Conservation (phyloP, 2,329 filamentous ascomycete species). For the Thielaviopsis punctulata region DNA sequence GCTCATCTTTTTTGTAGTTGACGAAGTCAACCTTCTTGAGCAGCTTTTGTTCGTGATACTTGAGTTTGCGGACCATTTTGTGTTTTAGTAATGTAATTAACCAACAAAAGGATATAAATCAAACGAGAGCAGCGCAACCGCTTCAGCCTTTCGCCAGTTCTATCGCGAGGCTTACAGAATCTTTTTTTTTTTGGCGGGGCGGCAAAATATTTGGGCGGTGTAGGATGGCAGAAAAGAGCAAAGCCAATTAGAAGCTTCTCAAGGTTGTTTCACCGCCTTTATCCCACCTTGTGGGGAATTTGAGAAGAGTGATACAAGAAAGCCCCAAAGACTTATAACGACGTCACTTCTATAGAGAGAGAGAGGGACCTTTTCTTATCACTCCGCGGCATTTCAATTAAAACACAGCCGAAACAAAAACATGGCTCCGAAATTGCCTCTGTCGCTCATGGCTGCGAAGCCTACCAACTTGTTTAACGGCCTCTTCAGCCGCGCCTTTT, state of each 20-base stretch:
- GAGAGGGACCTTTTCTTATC: too few species aligned
- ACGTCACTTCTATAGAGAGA: neutral
- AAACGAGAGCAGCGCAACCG: neutral
- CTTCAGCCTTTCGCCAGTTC: neutral
- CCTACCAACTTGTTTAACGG: conserved; percentile 2
- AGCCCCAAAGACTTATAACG: neutral
- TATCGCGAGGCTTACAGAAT: conserved; percentile 3
- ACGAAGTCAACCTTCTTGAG: conserved; percentile 87
- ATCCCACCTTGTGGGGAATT: too few species aligned
- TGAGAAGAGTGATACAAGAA: too few species aligned
- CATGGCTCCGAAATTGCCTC: conserved; percentile 6
- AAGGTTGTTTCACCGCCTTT: neutral
- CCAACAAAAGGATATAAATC: neutral
- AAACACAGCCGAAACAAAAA: neutral
- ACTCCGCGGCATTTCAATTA: too few species aligned
- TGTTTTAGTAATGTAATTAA: neutral
- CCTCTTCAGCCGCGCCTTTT: conserved; percentile 8
- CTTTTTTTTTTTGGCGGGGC: conserved; percentile 11
- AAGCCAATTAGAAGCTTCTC: neutral
- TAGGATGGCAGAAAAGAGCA: conserved; percentile 4
- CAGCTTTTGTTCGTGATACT: conserved; percentile 92
- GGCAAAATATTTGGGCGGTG: conserved; percentile 4
- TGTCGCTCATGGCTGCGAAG: conserved; percentile 1
- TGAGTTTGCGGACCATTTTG: conserved; percentile 85
- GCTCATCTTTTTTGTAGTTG: conserved; percentile 78